A percentile compares a stretch with the other conserved stretches of the same genome.
Conservation (phyloP, 768 basidiomycete species). For the Amanita molliuscula region DNA sequence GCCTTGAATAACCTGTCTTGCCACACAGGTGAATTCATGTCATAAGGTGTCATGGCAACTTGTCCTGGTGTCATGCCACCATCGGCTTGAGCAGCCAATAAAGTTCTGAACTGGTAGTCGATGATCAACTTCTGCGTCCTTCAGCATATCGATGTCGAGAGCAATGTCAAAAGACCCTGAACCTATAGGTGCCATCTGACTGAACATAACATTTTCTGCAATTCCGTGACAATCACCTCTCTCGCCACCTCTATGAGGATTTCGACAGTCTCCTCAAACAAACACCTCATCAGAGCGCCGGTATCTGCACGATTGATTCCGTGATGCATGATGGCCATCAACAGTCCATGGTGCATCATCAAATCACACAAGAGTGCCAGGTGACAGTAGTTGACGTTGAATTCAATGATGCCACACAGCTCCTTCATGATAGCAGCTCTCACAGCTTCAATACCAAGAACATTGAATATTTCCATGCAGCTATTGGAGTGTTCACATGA, state of each 20-base stretch:
- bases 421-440: conserved; percentile 92
- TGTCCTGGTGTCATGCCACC: conserved; percentile 88
- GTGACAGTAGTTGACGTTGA: conserved; percentile 98
- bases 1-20: conserved; percentile 69
- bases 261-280: conserved; percentile 99
- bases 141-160: conserved; percentile 95
- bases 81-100: conserved; percentile 70
- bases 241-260: conserved; percentile 98
- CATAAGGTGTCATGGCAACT: conserved; percentile 95
- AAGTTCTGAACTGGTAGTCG: conserved; percentile 78
- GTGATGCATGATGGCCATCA: conserved; percentile 99
- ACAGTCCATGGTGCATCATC: conserved; percentile 90
- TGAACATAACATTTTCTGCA: conserved; percentile 99
- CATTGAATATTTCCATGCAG: conserved; percentile 89
- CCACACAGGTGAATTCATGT: conserved; percentile 83
- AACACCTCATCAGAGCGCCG: conserved; percentile 97
- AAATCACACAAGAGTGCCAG: conserved; percentile 93
- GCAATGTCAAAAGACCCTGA: conserved; percentile 95
- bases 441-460: conserved; percentile 95
- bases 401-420: conserved; percentile 91
- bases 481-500: conserved; percentile 93
- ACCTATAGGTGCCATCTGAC: conserved; percentile 99
- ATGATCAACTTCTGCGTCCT: conserved; percentile 96
- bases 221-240: conserved; percentile 97
- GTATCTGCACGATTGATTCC: conserved; percentile 99